phyloP scores from a whole-genome alignment of 179 eudicot species.

The Nepenthes alata region DNA sequence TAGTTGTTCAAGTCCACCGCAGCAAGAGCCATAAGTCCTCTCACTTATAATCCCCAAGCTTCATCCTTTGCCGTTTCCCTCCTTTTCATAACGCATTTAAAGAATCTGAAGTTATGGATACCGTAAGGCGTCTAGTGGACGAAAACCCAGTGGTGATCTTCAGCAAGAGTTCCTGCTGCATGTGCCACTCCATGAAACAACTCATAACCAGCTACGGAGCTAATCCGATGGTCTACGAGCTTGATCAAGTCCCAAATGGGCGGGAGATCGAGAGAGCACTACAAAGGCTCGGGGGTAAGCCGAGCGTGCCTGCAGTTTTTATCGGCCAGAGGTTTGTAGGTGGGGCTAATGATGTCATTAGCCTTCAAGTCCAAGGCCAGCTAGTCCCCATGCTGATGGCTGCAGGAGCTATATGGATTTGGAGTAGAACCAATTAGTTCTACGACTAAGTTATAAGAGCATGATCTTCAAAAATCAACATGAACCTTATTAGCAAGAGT shows the following conservation, averaged over 20 bases:
- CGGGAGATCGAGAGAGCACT: not conserved
- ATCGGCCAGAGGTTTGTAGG: not conserved
- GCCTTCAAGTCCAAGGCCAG: not conserved
- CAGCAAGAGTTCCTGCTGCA: constrained; percentile 18
- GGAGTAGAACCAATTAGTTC: not conserved
- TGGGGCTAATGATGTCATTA: not conserved
- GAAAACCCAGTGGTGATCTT: constrained; percentile 26
- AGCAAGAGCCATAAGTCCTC: too few relatives aligned
- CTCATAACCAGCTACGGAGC: constrained; percentile 29
- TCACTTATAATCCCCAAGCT: too few relatives aligned
- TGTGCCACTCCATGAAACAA: constrained; percentile 18
- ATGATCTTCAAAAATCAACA: too few relatives aligned
- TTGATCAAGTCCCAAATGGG: constrained; percentile 23
- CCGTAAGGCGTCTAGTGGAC: constrained; percentile 1
- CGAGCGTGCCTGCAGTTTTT: not conserved
- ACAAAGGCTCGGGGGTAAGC: not conserved
- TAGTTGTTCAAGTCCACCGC: too few relatives aligned
- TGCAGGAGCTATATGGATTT: not conserved
- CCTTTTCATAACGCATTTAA: too few relatives aligned
- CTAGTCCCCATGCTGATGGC: not conserved
- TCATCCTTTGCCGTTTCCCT: too few relatives aligned
- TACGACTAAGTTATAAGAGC: not conserved
- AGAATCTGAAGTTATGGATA: too few relatives aligned
- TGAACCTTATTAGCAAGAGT: too few relatives aligned
- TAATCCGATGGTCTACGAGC: constrained; percentile 29